A percentile compares a stretch with the other conserved stretches of the same genome.
phyloP scores from a whole-genome alignment of 2,329 filamentous ascomycete genomes.

The Dactylellina drechsleri region DNA sequence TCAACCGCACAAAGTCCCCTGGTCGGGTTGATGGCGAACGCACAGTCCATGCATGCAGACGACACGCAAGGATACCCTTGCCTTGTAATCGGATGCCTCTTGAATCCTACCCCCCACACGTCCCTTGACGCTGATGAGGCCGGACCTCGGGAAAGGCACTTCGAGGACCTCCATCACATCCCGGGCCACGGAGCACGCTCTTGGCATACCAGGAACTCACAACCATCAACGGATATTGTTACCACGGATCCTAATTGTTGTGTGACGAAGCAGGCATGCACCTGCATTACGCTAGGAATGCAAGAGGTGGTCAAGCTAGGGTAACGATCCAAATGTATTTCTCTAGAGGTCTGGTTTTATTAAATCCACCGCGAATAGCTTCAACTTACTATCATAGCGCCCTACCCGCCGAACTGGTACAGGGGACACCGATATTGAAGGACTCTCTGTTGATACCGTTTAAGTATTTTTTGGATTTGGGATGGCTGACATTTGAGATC shows the following conservation, averaged over 20 bases:
- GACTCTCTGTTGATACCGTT: too few species aligned
- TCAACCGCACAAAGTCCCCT: background rate
- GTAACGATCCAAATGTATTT: too few species aligned
- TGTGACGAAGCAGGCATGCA: background rate
- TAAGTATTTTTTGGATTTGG: too few species aligned
- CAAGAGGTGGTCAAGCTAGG: too few species aligned
- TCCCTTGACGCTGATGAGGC: background rate
- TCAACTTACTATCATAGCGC: too few species aligned
- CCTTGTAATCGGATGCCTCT: background rate
- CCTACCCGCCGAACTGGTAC: too few species aligned
- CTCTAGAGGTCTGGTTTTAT: too few species aligned
- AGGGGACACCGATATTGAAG: too few species aligned
- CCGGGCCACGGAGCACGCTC: slow-evolving; percentile 1
- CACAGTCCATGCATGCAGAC: background rate
- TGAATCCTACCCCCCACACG: slow-evolving; percentile 9
- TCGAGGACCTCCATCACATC: background rate
- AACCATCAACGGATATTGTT: slow-evolving; percentile 23
- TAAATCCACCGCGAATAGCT: too few species aligned
- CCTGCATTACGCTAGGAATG: too few species aligned
- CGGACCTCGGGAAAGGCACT: background rate
- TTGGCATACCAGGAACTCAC: background rate
- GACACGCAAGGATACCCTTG: slow-evolving; percentile 4
- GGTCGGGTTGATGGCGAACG: slow-evolving; percentile 13
- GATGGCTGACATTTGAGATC: too few species aligned
- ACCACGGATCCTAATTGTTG: background rate